Percentiles rank a stretch among this genome's conserved stretches.
Conservation (phyloP, 2,329 filamentous ascomycete species). For the Paracamarosporium sp. region DNA sequence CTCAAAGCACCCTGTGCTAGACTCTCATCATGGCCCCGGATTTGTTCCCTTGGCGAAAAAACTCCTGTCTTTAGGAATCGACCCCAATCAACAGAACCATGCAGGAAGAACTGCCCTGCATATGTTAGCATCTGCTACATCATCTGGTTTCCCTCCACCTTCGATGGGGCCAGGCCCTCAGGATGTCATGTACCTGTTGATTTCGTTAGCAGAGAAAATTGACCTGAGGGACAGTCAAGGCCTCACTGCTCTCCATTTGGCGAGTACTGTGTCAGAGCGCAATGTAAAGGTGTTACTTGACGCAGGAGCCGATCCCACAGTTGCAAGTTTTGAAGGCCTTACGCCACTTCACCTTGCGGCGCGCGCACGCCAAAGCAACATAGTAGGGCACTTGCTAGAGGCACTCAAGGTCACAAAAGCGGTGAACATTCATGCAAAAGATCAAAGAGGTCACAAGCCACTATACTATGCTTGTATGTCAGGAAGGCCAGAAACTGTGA, state of each 20-base stretch:
- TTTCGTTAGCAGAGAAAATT: conserved; percentile 1
- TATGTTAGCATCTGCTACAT: background rate
- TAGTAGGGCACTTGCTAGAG: conserved; percentile 36
- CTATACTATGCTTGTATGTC: conserved; percentile 23
- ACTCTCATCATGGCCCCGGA: background rate
- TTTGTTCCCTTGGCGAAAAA: conserved; percentile 2
- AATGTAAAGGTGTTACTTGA: conserved; percentile 39
- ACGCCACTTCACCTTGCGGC: conserved; percentile 52
- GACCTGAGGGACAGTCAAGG: conserved; percentile 15
- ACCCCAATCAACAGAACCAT: conserved; percentile 17
- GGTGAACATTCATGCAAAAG: conserved; percentile 8
- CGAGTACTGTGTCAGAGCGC: conserved; percentile 21
- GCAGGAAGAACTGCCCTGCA: conserved; percentile 31
- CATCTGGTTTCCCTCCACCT: background rate
- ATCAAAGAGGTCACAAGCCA: conserved; percentile 8
- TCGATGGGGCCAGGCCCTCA: background rate
- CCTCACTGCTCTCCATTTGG: conserved; percentile 21
- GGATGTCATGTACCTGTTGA: conserved; percentile 10
- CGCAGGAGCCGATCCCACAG: conserved; percentile 45
- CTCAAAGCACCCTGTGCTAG: background rate
- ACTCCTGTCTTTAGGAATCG: conserved; percentile 6
- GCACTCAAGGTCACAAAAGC: background rate
- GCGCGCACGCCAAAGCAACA: conserved; percentile 40
- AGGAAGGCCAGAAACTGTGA: conserved; percentile 15
- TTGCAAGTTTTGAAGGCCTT: conserved; percentile 40